Evolutionary conservation across 257 asterid species (phyloP), one percentile per base, ranked within the genome.

Genomic region (Capsicum pubescens): DNA sequence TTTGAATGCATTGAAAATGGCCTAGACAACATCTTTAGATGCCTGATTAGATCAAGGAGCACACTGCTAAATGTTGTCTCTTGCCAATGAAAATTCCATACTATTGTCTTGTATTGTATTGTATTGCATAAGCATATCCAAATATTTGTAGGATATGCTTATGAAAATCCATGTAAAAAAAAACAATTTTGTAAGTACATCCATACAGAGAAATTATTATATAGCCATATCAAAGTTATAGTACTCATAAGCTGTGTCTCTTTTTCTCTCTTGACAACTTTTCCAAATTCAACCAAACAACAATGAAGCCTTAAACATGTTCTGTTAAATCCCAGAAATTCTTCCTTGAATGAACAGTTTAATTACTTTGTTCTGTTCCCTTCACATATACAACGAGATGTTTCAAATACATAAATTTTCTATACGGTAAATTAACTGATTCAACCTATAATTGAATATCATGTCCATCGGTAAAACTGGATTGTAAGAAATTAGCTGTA

Each of bases 1-100:
- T 42, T 83, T 83, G 86, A 72, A 42, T 64, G 66, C 76, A 83
- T 83, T 71, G 86, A 83, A 32, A 11, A 83, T 74, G 79, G 54
- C 5, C 19, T 82, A 9, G 67, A 82, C 39, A 64, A 55, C 15
- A 48, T 36, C 0, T 82, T 82, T 68, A 82, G 80, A 12, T 50
- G 57, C 12, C 54, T 82, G 67, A 82, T 68, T 14, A 82, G 69
- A 55, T 82, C 85, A 66, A 68, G 80, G 4, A 82, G 67, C 21
- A 66, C 80, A 64, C 80, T 82, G 9, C 19, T 82, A 8, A 82
- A 82, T 54, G 21, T 82, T 36, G 50, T 68, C 32, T 61, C 84
- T 42, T 81, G 77, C 77, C 76, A 81, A 2, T 81, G 83, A 80
- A 48, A 1, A 26, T 52, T 19, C 3, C 3, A 7, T 36, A 36